phyloP scores from a whole-genome alignment of 306 rosid species.

The Cucumis melo region DNA sequence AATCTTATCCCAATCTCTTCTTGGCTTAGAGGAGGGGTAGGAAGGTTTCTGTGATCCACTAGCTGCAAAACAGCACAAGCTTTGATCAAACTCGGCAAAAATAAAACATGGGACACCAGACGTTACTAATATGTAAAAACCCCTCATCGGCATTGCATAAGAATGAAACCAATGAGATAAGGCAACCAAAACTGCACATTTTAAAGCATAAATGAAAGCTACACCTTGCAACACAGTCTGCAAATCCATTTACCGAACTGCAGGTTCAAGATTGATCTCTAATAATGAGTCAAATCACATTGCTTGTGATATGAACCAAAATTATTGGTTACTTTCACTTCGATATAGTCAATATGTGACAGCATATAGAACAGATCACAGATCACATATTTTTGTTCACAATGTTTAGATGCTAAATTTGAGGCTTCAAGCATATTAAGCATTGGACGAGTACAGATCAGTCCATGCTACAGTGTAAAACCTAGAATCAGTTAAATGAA shows the following conservation, averaged over 20 bases:
- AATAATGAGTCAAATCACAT: too few relatives aligned
- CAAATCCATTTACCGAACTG: background rate
- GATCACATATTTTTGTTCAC: background rate
- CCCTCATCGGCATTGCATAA: background rate
- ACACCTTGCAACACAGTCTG: background rate
- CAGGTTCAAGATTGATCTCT: too few relatives aligned
- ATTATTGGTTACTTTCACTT: too few relatives aligned
- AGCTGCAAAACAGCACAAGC: constrained; percentile 27
- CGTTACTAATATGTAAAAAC: background rate
- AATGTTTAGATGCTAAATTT: background rate
- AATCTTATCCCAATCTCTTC: constrained; percentile 71
- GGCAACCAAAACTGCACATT: background rate
- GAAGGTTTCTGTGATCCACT: constrained; percentile 30
- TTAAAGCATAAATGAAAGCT: background rate
- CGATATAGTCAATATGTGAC: background rate
- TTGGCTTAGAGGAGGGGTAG: constrained; percentile 83
- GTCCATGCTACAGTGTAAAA: background rate
- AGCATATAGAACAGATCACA: background rate
- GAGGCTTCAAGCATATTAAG: background rate
- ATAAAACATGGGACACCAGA: background rate
- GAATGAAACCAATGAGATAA: background rate
- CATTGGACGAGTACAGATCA: background rate
- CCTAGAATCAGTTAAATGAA: background rate
- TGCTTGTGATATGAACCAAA: too few relatives aligned
- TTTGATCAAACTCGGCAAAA: background rate